Evolutionary conservation across 805 yeast genomes (phyloP).

Genomic region (Barnettozyma vustinii): DNA sequence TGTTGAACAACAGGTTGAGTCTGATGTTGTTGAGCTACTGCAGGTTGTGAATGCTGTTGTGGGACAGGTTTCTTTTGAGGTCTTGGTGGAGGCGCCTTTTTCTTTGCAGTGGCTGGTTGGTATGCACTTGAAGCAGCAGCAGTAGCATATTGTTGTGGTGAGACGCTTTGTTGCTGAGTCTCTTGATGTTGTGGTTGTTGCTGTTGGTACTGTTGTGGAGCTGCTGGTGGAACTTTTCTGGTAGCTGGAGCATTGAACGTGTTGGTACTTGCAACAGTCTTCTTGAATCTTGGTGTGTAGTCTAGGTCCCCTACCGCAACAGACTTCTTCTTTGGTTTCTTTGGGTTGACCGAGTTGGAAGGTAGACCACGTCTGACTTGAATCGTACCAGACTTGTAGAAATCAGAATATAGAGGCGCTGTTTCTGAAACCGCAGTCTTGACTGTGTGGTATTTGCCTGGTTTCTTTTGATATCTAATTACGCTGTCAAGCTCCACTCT

Average conservation of each 20-base stretch:
- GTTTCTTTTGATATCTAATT: constrained; percentile 83
- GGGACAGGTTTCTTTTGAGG: constrained; percentile 26
- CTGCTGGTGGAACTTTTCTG: constrained; percentile 25
- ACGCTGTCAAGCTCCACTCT: constrained; percentile 64
- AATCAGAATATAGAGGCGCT: constrained; percentile 65
- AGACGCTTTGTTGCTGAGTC: constrained; percentile 2
- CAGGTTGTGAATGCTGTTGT: constrained; percentile 38
- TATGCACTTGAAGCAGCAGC: constrained; percentile 36
- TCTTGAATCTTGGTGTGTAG: constrained; percentile 26
- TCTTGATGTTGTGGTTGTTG: constrained; percentile 11
- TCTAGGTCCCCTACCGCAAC: constrained; percentile 20
- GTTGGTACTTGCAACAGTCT: constrained; percentile 5
- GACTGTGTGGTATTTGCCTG: constrained; percentile 71
- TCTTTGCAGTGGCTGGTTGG: constrained; percentile 24
- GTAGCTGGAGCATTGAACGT: constrained; percentile 18
- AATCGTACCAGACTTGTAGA: constrained; percentile 84
- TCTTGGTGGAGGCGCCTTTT: constrained; percentile 23
- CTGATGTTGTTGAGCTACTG: not conserved
- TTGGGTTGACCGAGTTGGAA: constrained; percentile 60
- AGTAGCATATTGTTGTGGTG: constrained; percentile 12
- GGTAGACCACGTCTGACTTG: constrained; percentile 78
- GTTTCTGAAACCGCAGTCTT: constrained; percentile 58
- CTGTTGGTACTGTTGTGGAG: constrained; percentile 20
- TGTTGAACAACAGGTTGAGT: constrained; percentile 1
- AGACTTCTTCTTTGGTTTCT: constrained; percentile 54